Base-by-base conservation (phyloP, 768 basidiomycete genomes). In the Gloeostereum incarnatum region DNA sequence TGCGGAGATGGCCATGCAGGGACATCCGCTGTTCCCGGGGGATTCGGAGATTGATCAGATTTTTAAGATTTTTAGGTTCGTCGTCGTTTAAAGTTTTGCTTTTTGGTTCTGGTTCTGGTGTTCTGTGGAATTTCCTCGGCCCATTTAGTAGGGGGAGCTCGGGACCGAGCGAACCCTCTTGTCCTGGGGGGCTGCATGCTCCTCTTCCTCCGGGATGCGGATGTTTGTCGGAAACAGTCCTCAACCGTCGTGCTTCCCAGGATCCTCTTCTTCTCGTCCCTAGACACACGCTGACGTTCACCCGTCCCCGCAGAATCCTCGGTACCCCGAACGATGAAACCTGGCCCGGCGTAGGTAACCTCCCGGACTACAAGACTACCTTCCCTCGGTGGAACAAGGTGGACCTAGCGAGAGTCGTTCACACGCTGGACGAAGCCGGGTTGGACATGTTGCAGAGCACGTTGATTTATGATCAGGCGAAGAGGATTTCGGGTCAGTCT, bases 31-130 rank as follows among this genome's bases (percentile, higher is more conserved):
- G 9, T 99, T 99, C 73, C 94, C 96, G 17, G 96, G 96, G 4
- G 96, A 99, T 63, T 98, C 96, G 19, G 96, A 99, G 64, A 99
- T 98, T 54, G 96, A 99, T 62, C 96, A 99, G 67, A 98, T 98
- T 46, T 98, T 98, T 76, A 84, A 90, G 61, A 99, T 99, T 52
- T 99, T 98, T 73, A 78, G 89, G 96, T 93, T 45, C 37, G 71
- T 58, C 17, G 10, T 41, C 18, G 14, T 27, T 8, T n/a, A 31
- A 21, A 29, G 17, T 36, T 31, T 20, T 33, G 36, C 43, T 40
- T 8, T 17, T 17, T 37, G 19, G 19, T 30, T 14, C 19, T 14
- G n/a, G 3, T 21, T 31, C 31, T 3, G 7, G 8, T 31, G 20
- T 39, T n/a, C 23, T 36, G 46, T 41, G 8, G 17, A 10, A 19